Conservation (phyloP, 257 asterid species). For the Penstemon newberryi region DNA sequence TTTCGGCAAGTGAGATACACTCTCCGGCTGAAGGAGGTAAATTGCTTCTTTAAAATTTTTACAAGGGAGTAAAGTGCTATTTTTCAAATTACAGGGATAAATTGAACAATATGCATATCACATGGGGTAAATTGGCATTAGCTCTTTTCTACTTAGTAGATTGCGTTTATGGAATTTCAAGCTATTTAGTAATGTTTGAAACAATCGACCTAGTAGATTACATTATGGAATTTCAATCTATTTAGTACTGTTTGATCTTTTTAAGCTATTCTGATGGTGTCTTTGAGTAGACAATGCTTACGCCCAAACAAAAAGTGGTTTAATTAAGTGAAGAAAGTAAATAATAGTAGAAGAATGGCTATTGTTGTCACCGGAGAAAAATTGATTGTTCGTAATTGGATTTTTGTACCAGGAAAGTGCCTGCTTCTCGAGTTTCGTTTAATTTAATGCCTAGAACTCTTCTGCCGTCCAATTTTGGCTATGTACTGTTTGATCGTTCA, state of each 20-base stretch:
- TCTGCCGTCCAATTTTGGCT: constrained; percentile 25
- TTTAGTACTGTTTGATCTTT: no score
- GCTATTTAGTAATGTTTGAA: not conserved
- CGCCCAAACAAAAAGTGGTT: not conserved
- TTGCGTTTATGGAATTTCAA: not conserved
- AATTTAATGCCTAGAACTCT: constrained; percentile 26
- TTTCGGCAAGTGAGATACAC: no score
- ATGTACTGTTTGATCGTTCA: constrained; percentile 32
- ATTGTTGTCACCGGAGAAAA: not conserved
- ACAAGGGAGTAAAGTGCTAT: no score
- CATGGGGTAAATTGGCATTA: no score
- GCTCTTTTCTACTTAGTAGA: not conserved
- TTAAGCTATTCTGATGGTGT: not conserved
- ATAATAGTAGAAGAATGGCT: not conserved
- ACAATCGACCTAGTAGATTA: no score
- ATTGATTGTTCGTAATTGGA: constrained; percentile 26
- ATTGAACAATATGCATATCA: no score
- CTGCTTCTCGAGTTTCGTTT: constrained; percentile 40
- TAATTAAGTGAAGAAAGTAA: not conserved
- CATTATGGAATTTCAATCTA: not conserved
- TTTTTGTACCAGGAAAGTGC: constrained; percentile 49
- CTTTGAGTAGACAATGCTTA: not conserved
- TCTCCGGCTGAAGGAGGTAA: no score
- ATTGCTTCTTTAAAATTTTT: no score
- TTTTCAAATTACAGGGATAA: no score